Evolutionary conservation across 2,329 filamentous ascomycete species (phyloP).

Genomic region (Calonectria leucothoes): DNA sequence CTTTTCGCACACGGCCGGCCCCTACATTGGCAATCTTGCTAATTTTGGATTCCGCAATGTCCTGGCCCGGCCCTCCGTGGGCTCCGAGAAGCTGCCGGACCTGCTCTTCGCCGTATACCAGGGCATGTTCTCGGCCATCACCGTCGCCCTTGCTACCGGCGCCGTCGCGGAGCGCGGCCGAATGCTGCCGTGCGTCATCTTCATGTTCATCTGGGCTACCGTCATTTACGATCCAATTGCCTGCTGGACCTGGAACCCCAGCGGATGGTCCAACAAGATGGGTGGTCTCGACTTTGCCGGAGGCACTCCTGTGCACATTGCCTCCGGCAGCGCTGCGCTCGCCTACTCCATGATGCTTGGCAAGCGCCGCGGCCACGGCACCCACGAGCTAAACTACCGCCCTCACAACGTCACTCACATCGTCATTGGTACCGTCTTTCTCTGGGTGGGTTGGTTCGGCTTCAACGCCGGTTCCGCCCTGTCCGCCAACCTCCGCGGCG

Average conservation of each 20-base stretch:
- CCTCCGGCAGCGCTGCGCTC: slow-evolving; percentile 84
- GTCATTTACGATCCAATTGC: slow-evolving; percentile 93
- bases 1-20: slow-evolving; percentile 81
- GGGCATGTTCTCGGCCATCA: slow-evolving; percentile 90
- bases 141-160: slow-evolving; percentile 85
- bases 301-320: slow-evolving; percentile 90
- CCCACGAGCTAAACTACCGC: slow-evolving; percentile 89
- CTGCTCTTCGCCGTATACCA: slow-evolving; percentile 88
- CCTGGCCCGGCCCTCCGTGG: slow-evolving; percentile 80
- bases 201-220: slow-evolving; percentile 94
- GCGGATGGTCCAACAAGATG: slow-evolving; percentile 82
- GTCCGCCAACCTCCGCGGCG: slow-evolving; percentile 82
- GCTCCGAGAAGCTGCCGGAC: slow-evolving; percentile 79
- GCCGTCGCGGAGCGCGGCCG: slow-evolving; percentile 88
- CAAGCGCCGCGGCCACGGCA: slow-evolving; percentile 85
- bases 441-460: slow-evolving; percentile 96
- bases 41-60: slow-evolving; percentile 86
- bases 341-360: slow-evolving; percentile 94
- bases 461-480: slow-evolving; percentile 92
- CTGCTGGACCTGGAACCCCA: slow-evolving; percentile 93
- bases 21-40: slow-evolving; percentile 80
- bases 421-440: slow-evolving; percentile 90
- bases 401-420: slow-evolving; percentile 95
- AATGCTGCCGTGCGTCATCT: slow-evolving; percentile 88
- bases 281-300: slow-evolving; percentile 91